phyloP scores from a whole-genome alignment of 495 filamentous ascomycete species.

The Penicillium flavigenum region DNA sequence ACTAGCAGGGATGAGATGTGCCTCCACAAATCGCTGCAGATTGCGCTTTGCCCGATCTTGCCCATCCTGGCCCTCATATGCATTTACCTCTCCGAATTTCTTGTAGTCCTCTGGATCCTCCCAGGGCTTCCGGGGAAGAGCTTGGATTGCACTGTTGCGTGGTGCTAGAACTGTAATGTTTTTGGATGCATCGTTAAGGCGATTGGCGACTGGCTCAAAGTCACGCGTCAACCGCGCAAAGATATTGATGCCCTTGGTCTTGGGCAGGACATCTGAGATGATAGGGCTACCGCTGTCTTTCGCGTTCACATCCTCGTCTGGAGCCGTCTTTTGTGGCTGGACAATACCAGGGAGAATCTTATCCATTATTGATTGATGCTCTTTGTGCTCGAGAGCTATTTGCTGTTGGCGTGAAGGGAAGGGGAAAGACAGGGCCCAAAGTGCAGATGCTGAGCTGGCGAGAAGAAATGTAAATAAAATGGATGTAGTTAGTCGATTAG shows the following conservation, averaged over 20 bases:
- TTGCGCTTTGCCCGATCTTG: conserved; percentile 78
- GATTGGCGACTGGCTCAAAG: conserved; percentile 66
- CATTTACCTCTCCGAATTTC: conserved; percentile 61
- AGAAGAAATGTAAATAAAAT: conserved; percentile 18
- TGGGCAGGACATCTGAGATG: conserved; percentile 84
- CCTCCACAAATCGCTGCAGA: conserved; percentile 79
- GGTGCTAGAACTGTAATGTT: conserved; percentile 94
- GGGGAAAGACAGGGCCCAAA: conserved; percentile 17
- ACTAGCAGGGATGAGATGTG: conserved; percentile 72
- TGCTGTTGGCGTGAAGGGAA: conserved; percentile 13
- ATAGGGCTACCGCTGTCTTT: conserved; percentile 42
- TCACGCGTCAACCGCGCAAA: conserved; percentile 85
- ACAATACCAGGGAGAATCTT: conserved; percentile 30
- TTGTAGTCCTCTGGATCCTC: conserved; percentile 82
- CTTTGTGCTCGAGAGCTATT: conserved; percentile 15
- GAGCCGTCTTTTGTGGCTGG: conserved; percentile 38
- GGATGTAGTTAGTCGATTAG: conserved; percentile 12
- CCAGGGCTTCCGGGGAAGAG: conserved; percentile 88
- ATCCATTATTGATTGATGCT: conserved; percentile 37
- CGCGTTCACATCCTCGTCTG: conserved; percentile 23
- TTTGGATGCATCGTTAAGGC: conserved; percentile 62
- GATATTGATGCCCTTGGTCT: conserved; percentile 77
- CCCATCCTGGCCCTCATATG: conserved; percentile 77
- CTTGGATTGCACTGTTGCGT: conserved; percentile 74
- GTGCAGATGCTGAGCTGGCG: conserved; percentile 14